Percentiles rank a stretch among this genome's conserved stretches.
Conservation (phyloP, 1,284 basidiomycete species). For the Puccinia triticina region DNA sequence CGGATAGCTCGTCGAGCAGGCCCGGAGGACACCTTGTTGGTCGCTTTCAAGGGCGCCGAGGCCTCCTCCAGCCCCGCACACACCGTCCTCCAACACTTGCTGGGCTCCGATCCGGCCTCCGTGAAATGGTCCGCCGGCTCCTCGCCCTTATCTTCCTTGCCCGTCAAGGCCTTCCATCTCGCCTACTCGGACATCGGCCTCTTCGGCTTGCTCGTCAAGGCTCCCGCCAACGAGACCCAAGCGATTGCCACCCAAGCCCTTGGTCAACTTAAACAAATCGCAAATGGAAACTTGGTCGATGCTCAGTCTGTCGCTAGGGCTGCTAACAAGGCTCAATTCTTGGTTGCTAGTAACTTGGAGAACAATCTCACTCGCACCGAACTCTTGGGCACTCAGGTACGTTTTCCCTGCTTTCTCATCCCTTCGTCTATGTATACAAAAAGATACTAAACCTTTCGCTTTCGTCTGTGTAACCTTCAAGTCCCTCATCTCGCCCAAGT, state of each 20-base stretch:
- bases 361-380: constrained; percentile 71
- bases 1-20: constrained; percentile 66
- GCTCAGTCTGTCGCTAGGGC: constrained; percentile 72
- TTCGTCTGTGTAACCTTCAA: too few species aligned
- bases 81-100: constrained; percentile 74
- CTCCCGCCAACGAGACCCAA: constrained; percentile 64
- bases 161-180: constrained; percentile 73
- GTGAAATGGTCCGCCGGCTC: constrained; percentile 81
- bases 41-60: constrained; percentile 62
- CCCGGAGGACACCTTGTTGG: constrained; percentile 54
- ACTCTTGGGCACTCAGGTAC: constrained; percentile 69
- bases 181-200: constrained; percentile 87
- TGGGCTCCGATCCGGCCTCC: constrained; percentile 70
- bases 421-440: constrained; percentile 56
- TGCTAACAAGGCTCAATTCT: constrained; percentile 81
- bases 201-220: constrained; percentile 77
- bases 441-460: constrained; percentile 64
- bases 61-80: constrained; percentile 68
- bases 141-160: constrained; percentile 69
- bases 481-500: constrained; percentile 68
- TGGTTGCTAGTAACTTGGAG: constrained; percentile 72
- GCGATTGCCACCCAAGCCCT: constrained; percentile 71
- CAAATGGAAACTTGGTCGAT: constrained; percentile 56
- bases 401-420: constrained; percentile 53
- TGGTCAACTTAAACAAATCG: constrained; percentile 69